Percentiles rank a stretch among this genome's conserved stretches.
Evolutionary conservation across 768 basidiomycete genomes (phyloP).

Genomic region (Phylloporus sp.): DNA sequence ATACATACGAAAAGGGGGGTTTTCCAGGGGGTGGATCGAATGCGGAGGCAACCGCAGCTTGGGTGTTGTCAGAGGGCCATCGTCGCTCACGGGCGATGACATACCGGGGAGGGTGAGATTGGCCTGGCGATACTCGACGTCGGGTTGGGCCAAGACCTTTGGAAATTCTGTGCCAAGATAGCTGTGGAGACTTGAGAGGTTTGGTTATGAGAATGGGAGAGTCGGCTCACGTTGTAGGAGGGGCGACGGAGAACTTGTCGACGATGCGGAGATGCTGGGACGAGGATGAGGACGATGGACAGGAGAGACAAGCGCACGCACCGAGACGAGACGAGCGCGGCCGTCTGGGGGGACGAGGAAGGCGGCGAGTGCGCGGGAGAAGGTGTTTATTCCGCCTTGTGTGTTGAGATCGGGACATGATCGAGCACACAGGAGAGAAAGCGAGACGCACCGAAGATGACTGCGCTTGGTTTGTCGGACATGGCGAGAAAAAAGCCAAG

Average conservation of each 20-base stretch:
- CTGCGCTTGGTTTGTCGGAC: slow-evolving; percentile 55
- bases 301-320: slow-evolving; percentile 35
- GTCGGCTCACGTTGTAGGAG: slow-evolving; percentile 63
- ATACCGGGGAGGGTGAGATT: slow-evolving; percentile 71
- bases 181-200: slow-evolving; percentile 35
- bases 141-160: slow-evolving; percentile 56
- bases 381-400: slow-evolving; percentile 85
- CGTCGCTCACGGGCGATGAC: slow-evolving; percentile 20
- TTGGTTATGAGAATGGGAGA: slow-evolving; percentile 11
- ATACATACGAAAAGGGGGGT: slow-evolving; percentile 71
- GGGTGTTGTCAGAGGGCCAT: slow-evolving; percentile 12
- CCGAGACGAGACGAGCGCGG: slow-evolving; percentile 67
- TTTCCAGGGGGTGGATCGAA: slow-evolving; percentile 71
- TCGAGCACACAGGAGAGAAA: neutral
- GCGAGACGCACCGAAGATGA: slow-evolving; percentile 70
- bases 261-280: slow-evolving; percentile 62
- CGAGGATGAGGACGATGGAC: neutral
- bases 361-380: slow-evolving; percentile 64
- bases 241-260: slow-evolving; percentile 67
- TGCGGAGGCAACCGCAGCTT: slow-evolving; percentile 61
- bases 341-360: slow-evolving; percentile 64
- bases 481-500: too few species aligned
- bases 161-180: slow-evolving; percentile 78
- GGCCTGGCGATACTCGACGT: slow-evolving; percentile 76
- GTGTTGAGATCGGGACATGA: slow-evolving; percentile 4